phyloP scores from a whole-genome alignment of 768 basidiomycete species.

The Serendipita sp. region DNA sequence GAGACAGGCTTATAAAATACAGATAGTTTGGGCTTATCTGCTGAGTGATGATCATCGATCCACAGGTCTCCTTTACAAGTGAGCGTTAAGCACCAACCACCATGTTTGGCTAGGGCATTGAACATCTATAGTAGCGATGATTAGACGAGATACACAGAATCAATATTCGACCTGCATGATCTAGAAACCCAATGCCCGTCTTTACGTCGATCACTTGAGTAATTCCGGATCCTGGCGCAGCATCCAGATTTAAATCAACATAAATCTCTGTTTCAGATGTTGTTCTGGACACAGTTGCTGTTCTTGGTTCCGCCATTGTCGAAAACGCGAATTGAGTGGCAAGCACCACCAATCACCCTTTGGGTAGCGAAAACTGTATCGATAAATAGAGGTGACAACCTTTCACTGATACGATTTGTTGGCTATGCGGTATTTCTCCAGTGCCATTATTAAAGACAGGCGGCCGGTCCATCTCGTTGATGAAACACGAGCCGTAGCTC shows the following conservation, averaged over 20 bases:
- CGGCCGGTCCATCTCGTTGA: too few relatives aligned
- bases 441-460: too few relatives aligned
- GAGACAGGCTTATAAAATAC: constrained; percentile 9
- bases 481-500: too few relatives aligned
- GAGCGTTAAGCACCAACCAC: constrained; percentile 80
- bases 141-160: neutral
- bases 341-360: too few relatives aligned
- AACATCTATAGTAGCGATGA: constrained; percentile 56
- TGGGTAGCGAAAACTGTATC: too few relatives aligned
- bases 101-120: constrained; percentile 90
- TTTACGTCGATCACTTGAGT: constrained; percentile 67
- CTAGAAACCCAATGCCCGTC: constrained; percentile 96
- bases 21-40: constrained; percentile 56
- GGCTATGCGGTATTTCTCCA: too few relatives aligned
- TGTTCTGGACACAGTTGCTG: constrained; percentile 57
- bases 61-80: constrained; percentile 89
- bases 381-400: too few relatives aligned
- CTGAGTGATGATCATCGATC: constrained; percentile 98
- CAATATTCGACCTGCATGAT: constrained; percentile 50
- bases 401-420: too few relatives aligned
- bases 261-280: constrained; percentile 85
- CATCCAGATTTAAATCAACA: constrained; percentile 72
- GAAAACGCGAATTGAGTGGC: too few relatives aligned
- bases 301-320: neutral
- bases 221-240: constrained; percentile 41